Evolutionary conservation across 768 basidiomycete species (phyloP), one percentile per base, ranked within the genome.

Genomic region (Kwoniella bestiolae): DNA sequence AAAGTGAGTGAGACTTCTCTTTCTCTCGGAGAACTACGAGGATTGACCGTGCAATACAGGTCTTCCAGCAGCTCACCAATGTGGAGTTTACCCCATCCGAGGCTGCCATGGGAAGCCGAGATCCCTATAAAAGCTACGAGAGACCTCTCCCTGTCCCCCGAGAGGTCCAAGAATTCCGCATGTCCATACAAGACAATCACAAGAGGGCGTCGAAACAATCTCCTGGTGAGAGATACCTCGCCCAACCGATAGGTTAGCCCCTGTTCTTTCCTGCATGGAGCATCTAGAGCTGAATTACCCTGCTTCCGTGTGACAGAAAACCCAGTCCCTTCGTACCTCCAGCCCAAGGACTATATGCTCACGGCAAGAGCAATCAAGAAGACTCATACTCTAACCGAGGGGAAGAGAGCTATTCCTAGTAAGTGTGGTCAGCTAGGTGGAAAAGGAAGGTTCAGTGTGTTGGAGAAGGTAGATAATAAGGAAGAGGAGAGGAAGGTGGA

Each of bases 401-500:
- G 46, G 18, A 50, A 50, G 16, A 23, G 35, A 23, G 32, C 23
- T 5, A 2, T 49, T n/a, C 53, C 62, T 6, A 32, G 14, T 1
- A 16, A 16, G 4, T 50, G 11, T 35, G 5, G 16, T 2, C 44
- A 57, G 23, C 55, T 52, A 14, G 50, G 23, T 31, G 34, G 38
- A 28, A 25, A 35, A 65, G 63, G 45, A 28, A 35, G 38, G 35
- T 57, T 50, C 31, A 46, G 18, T 21, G 26, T 21, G 29, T 41
- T 50, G n/a, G 34, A 52, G 25, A 18, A 26, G 14, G 53, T 38
- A 3, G 34, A 50, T 2, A 41, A 56, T 44, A 53, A 60, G 5
- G 56, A 32, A 56, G 46, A 56, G 7, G 34, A 57, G 46, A 57
- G 60, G 66, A 34, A 63, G 29, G 26, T 25, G 35, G 34, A 55